Evolutionary conservation across 805 yeast genomes (phyloP).

Genomic region (Clavispora santaluciae): DNA sequence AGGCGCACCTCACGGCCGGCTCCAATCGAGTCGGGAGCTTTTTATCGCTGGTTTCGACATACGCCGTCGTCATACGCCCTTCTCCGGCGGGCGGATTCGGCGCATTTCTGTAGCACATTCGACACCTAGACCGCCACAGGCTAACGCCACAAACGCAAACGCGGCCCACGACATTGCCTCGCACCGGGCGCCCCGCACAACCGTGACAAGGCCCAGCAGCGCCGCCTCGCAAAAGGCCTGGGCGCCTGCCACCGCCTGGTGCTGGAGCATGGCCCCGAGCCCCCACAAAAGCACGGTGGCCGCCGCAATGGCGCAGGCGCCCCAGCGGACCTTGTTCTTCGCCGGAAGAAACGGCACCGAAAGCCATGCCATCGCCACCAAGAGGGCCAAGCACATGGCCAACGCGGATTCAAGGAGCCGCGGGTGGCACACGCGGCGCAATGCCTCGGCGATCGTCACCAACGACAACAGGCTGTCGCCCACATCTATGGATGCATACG

Average conservation of each 20-base stretch:
- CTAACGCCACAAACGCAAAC: slow-evolving; percentile 44
- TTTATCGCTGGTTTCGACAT: too few species aligned
- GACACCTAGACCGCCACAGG: slow-evolving; percentile 17
- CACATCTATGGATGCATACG: slow-evolving; percentile 29
- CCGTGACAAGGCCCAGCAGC: slow-evolving; percentile 45
- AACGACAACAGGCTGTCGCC: slow-evolving; percentile 37
- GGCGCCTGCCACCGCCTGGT: slow-evolving; percentile 49
- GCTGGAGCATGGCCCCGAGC: slow-evolving; percentile 59
- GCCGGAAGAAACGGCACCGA: slow-evolving; percentile 49
- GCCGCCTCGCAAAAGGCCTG: slow-evolving; percentile 41
- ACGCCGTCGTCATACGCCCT: not conserved
- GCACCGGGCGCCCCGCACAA: slow-evolving; percentile 46
- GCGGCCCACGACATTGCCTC: slow-evolving; percentile 58
- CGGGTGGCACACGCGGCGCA: slow-evolving; percentile 49
- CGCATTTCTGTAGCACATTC: slow-evolving; percentile 1
- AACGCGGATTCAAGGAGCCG: slow-evolving; percentile 47
- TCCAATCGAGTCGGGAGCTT: too few species aligned
- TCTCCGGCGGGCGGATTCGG: not conserved
- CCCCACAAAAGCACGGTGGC: slow-evolving; percentile 51
- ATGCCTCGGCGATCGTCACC: slow-evolving; percentile 41
- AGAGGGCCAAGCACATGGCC: slow-evolving; percentile 37
- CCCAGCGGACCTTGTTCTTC: slow-evolving; percentile 20
- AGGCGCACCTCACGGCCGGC: too few species aligned
- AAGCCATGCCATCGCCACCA: slow-evolving; percentile 40
- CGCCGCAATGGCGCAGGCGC: slow-evolving; percentile 28